Base-by-base conservation (phyloP, 768 basidiomycete genomes). In the Boletus sp. region DNA sequence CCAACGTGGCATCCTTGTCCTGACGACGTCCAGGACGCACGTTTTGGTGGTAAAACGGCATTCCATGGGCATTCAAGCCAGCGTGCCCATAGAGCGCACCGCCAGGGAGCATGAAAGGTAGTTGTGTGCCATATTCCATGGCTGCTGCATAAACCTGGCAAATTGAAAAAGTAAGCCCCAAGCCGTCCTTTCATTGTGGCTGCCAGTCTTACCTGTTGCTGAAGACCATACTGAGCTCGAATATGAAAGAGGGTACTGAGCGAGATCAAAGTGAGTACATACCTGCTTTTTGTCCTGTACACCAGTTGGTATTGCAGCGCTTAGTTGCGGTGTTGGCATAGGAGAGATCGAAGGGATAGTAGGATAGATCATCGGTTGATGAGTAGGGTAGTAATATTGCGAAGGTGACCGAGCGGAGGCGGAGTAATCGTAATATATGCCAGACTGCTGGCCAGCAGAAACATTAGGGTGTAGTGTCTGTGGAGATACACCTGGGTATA, bases 281-380 rank as follows among this genome's bases (percentile, higher is more conserved):
- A 84, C 86, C 77, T 84, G 83, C 58, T 85, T 87, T 66, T 84
- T 87, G 57, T 84, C 81, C 23, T 67, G 60, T 21, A 78, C 55
- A 27, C 74, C 68, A 19, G 72, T 64, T 34, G 78, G 75, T 41
- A 70, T 67, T 21, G 77, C 67, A 40, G 75, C 62, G 33, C 70
- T 64, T 27, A 81, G 53, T 51, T 82, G 82, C 23, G 78, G 70
- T n/a, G 75, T 72, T 8, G 78, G 69, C 74, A 85, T 78, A 25
- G 83, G 77, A 6, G 83, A 81, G 50, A 79, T 78, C 27, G 79
- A 70, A 14, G 80, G 73, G 27, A 77, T 75, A 13, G 75, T 67
- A 54, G 82, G 77, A 67, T 83, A 87, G 55, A 87, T 72, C 64
- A 87, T 75, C 7, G 81, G 70, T 62, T 84, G 85, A 55, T 75